A percentile compares a stretch with the other conserved stretches of the same genome.
phyloP scores from a whole-genome alignment of 345 rosid species.

The Eucalyptus brandiana region DNA sequence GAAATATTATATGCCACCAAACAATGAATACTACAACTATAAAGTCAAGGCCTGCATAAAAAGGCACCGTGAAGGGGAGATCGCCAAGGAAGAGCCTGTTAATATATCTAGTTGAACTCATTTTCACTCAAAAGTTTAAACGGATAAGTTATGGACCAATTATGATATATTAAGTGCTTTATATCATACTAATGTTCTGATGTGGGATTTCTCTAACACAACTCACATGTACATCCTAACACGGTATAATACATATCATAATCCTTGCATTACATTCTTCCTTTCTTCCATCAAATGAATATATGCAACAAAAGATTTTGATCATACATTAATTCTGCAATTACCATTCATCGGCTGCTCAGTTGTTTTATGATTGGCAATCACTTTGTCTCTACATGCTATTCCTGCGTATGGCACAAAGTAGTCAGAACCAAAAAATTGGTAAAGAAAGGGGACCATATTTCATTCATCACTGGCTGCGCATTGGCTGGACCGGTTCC shows the following conservation, averaged over 20 bases:
- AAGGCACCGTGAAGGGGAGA: neutral
- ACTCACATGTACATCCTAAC: no score
- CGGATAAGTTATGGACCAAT: no score
- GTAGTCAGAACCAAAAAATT: neutral
- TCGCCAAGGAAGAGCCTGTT: no score
- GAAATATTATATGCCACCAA: neutral
- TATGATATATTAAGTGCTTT: rapidly evolving
- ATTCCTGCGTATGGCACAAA: neutral
- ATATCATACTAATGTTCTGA: no score
- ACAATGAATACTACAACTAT: neutral
- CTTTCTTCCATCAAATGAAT: neutral
- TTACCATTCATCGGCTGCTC: neutral
- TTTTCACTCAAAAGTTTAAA: no score
- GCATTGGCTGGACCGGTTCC: neutral
- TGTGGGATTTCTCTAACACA: no score
- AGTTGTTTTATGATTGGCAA: neutral
- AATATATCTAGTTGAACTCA: no score
- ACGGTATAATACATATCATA: neutral
- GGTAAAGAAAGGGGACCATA: neutral
- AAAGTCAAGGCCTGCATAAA: neutral
- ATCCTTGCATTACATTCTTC: neutral
- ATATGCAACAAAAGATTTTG: neutral
- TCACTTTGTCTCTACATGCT: neutral
- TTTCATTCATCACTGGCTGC: neutral
- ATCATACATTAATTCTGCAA: neutral